These are phyloP conservation scores for Neurospora sp. DNA, from an alignment of 495 filamentous ascomycete genomes.

Conservation along the genomic window DNA sequence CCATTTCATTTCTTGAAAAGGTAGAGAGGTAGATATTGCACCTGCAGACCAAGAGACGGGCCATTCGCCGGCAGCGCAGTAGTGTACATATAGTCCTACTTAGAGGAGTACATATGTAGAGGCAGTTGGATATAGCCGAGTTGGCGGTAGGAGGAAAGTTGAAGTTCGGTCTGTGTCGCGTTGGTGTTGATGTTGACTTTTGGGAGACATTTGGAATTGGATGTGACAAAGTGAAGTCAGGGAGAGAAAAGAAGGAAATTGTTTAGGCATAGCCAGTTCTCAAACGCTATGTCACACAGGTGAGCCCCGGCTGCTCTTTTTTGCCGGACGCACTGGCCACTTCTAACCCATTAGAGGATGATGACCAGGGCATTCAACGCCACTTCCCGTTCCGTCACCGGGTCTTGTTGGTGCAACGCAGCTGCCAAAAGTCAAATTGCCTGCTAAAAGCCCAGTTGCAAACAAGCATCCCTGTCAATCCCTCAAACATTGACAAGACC, in stretches of 20 bases:
- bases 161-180: neutral
- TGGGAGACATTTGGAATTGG: neutral
- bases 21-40: neutral
- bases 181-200: neutral
- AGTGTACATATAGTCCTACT: neutral
- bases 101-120: neutral
- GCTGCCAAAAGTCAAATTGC: neutral
- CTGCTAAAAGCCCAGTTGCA: neutral
- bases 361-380: neutral
- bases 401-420: neutral
- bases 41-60: neutral
- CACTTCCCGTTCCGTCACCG: neutral
- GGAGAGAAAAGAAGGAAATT: neutral
- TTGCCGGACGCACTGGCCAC: neutral
- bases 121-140: neutral
- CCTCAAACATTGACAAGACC: neutral
- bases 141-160: neutral
- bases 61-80: neutral
- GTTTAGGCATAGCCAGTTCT: neutral
- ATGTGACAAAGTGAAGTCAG: neutral
- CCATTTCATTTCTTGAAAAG: neutral
- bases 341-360: neutral
- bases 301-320: neutral
- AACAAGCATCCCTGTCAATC: neutral
- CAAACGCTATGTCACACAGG: neutral